Percentiles rank a stretch among this genome's conserved stretches.
Conservation (phyloP, 2,329 filamentous ascomycete genomes). For the Aspergillus sp. region DNA sequence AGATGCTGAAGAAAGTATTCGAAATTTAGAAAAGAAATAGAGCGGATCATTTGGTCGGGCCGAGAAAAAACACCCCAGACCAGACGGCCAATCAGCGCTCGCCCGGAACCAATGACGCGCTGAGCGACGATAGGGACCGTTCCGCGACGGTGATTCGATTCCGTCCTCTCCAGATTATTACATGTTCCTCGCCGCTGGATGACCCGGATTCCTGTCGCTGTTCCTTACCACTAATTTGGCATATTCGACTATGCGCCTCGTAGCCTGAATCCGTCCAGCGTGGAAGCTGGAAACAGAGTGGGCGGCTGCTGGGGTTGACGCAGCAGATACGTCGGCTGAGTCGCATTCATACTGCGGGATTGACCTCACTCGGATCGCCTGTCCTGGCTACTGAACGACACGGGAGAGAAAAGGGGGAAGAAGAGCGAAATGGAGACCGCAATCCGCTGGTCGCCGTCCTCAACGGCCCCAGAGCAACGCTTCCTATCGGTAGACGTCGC, state of each 20-base stretch:
- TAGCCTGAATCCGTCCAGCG: neutral
- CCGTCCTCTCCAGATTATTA: too few species aligned
- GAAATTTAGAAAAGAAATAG: slow-evolving; percentile 4
- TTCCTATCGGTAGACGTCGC: slow-evolving; percentile 63
- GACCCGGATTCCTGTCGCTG: neutral
- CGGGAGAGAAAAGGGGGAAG: slow-evolving; percentile 1
- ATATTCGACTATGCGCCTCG: neutral
- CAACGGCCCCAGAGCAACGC: slow-evolving; percentile 51
- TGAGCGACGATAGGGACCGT: neutral
- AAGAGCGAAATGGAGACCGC: slow-evolving; percentile 43
- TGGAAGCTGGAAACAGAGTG: neutral
- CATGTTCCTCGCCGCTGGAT: neutral
- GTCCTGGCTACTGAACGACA: neutral
- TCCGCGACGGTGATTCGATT: too few species aligned
- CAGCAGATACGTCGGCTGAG: slow-evolving; percentile 4
- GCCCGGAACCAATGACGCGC: neutral
- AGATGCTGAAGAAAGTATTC: neutral
- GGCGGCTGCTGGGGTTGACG: slow-evolving; percentile 1
- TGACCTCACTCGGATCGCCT: neutral
- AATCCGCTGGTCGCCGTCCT: slow-evolving; percentile 63
- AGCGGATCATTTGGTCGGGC: slow-evolving; percentile 30
- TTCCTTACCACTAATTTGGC: neutral
- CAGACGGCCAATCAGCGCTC: slow-evolving; percentile 25
- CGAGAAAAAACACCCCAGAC: slow-evolving; percentile 23
- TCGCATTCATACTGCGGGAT: slow-evolving; percentile 3